phyloP scores from a whole-genome alignment of 116 monocot genomes.

The Cymodocea nodosa region DNA sequence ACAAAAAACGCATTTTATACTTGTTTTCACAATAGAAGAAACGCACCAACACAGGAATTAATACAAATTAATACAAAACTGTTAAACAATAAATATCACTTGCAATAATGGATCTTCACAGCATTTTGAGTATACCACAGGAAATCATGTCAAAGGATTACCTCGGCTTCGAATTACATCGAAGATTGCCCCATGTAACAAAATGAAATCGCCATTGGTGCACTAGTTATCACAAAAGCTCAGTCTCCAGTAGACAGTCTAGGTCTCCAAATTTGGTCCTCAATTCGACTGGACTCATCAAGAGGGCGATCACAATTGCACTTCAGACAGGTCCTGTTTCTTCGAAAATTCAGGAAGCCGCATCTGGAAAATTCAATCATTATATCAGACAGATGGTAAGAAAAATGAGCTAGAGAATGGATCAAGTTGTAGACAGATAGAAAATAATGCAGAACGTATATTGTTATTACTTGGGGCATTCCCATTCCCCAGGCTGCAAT shows the following conservation, averaged over 20 bases:
- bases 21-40: too few species aligned
- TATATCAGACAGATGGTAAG: not conserved
- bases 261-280: conserved; percentile 31
- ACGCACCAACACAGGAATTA: too few species aligned
- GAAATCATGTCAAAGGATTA: too few species aligned
- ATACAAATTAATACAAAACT: too few species aligned
- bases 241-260: not conserved
- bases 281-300: conserved; percentile 11
- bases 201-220: too few species aligned
- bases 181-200: too few species aligned
- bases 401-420: not conserved
- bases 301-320: conserved; percentile 43
- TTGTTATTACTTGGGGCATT: conserved; percentile 71
- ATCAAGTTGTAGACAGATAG: not conserved
- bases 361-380: conserved; percentile 28
- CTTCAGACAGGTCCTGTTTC: conserved; percentile 52
- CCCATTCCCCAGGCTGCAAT: conserved; percentile 81
- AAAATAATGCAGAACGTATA: not conserved
- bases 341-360: conserved; percentile 56
- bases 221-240: not conserved
- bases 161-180: too few species aligned
- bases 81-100: too few species aligned
- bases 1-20: too few species aligned
- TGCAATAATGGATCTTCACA: too few species aligned
- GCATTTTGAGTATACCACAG: too few species aligned